Evolutionary conservation across 108 stramenopile genomes (phyloP).

Genomic region (Nitzschia palea): DNA sequence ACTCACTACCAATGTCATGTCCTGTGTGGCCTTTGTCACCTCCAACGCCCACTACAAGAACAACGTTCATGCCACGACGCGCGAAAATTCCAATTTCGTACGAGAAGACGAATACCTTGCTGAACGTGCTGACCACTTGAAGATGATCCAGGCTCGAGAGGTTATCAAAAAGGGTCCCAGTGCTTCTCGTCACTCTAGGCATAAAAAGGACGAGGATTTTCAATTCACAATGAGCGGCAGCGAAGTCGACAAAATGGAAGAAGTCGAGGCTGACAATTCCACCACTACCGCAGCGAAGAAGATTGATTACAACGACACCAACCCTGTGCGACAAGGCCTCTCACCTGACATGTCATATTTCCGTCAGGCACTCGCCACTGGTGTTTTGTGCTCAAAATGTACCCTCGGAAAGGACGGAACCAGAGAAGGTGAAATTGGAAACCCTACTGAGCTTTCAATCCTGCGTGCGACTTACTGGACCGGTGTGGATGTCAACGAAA

Average conservation of each 20-base stretch:
- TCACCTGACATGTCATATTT: slow-evolving; percentile 54
- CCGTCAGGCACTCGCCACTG: slow-evolving; percentile 64
- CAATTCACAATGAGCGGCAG: slow-evolving; percentile 34
- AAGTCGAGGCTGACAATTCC: slow-evolving; percentile 2
- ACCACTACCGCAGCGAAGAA: background rate
- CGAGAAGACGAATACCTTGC: slow-evolving; percentile 62
- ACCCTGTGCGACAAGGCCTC: slow-evolving; percentile 60
- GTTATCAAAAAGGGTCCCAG: slow-evolving; percentile 32
- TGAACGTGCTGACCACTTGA: slow-evolving; percentile 44
- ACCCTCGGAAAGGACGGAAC: slow-evolving; percentile 70
- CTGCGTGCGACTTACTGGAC: slow-evolving; percentile 79
- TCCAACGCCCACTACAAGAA: slow-evolving; percentile 71
- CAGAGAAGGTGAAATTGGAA: slow-evolving; percentile 83
- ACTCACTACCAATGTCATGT: slow-evolving; percentile 96
- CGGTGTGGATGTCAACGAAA: slow-evolving; percentile 61
- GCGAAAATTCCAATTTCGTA: slow-evolving; percentile 50
- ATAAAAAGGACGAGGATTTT: slow-evolving; percentile 20
- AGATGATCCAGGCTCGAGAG: slow-evolving; percentile 30
- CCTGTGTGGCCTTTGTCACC: slow-evolving; percentile 74
- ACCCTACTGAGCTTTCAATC: slow-evolving; percentile 86
- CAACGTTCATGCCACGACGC: slow-evolving; percentile 52
- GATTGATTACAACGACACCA: slow-evolving; percentile 30
- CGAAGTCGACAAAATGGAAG: slow-evolving; percentile 1
- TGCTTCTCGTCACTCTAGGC: slow-evolving; percentile 22
- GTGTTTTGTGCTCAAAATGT: slow-evolving; percentile 79